phyloP scores from a whole-genome alignment of 2,329 filamentous ascomycete genomes.

The Clathrospora elynae region DNA sequence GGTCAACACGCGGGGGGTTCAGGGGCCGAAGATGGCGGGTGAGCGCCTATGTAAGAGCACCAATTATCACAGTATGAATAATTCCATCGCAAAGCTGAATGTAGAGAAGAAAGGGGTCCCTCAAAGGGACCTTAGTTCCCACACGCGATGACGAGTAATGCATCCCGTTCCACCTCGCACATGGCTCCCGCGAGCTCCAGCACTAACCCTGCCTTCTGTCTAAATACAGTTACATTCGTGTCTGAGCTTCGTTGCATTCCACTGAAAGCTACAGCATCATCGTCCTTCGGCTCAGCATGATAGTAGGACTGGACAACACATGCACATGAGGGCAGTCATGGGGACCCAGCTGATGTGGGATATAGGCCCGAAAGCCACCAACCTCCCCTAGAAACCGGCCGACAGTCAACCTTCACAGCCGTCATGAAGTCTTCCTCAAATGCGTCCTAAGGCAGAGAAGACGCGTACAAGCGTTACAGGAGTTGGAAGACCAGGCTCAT shows the following conservation, averaged over 20 bases:
- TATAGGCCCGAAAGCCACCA: constrained; percentile 3
- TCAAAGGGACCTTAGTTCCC: constrained; percentile 21
- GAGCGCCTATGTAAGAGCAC: constrained; percentile 11
- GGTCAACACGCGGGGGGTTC: constrained; percentile 19
- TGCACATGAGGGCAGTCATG: background rate
- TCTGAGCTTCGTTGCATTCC: constrained; percentile 9
- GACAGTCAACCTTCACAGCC: background rate
- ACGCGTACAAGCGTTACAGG: no score
- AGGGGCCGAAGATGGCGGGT: constrained; percentile 18
- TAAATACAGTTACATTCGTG: constrained; percentile 19
- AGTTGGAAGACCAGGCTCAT: no score
- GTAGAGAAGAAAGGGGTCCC: constrained; percentile 23
- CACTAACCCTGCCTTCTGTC: constrained; percentile 21
- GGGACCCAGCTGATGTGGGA: constrained; percentile 2
- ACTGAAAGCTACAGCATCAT: constrained; percentile 6
- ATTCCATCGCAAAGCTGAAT: constrained; percentile 22
- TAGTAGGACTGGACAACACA: constrained; percentile 4
- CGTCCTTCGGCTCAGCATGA: background rate
- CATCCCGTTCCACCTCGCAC: constrained; percentile 21
- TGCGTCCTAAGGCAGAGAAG: no score
- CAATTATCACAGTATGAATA: constrained; percentile 14
- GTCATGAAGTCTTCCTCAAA: background rate
- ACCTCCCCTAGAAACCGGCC: background rate
- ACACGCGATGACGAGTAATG: constrained; percentile 31
- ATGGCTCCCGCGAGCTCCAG: constrained; percentile 30